A percentile compares a stretch with the other conserved stretches of the same genome.
Evolutionary conservation across 106 monocot genomes (phyloP).

Genomic region (Acorus gramineus): DNA sequence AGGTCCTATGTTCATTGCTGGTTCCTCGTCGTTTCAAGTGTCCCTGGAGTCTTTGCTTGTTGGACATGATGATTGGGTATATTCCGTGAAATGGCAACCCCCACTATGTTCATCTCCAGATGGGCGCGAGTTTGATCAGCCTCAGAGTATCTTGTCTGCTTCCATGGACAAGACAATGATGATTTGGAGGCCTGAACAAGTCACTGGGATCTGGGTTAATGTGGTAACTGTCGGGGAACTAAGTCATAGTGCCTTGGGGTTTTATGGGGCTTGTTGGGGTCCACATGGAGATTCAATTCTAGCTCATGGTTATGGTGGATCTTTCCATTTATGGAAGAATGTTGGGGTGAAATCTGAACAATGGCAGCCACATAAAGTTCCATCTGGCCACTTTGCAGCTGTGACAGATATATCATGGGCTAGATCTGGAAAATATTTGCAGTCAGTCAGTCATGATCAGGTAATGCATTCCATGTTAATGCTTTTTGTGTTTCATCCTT

Average conservation of each 20-base stretch:
- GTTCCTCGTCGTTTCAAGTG: slow-evolving; percentile 48
- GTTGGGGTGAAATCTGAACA: slow-evolving; percentile 56
- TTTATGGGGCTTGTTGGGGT: slow-evolving; percentile 96
- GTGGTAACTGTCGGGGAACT: slow-evolving; percentile 88
- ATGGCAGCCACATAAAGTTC: slow-evolving; percentile 86
- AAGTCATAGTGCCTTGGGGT: slow-evolving; percentile 84
- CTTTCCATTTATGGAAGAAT: slow-evolving; percentile 93
- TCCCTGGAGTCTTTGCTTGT: slow-evolving; percentile 91
- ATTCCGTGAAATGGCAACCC: slow-evolving; percentile 90
- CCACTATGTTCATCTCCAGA: slow-evolving; percentile 22
- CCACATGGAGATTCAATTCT: slow-evolving; percentile 75
- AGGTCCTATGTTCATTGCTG: slow-evolving; percentile 58
- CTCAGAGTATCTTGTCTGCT: slow-evolving; percentile 85
- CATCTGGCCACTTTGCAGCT: slow-evolving; percentile 83
- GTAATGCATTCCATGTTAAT: slow-evolving; percentile 15
- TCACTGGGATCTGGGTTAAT: slow-evolving; percentile 94
- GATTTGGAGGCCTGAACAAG: slow-evolving; percentile 97
- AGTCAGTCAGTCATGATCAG: slow-evolving; percentile 98
- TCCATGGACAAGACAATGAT: slow-evolving; percentile 99
- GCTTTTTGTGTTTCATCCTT: not conserved
- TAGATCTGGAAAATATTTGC: slow-evolving; percentile 58
- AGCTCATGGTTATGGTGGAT: slow-evolving; percentile 90
- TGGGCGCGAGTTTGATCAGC: slow-evolving; percentile 33
- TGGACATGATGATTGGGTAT: slow-evolving; percentile 99
- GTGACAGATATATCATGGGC: slow-evolving; percentile 83